A percentile compares a stretch with the other conserved stretches of the same genome.
Conservation (phyloP, 371 early-diverging fungal species). For the Mucor lusitanicus region DNA sequence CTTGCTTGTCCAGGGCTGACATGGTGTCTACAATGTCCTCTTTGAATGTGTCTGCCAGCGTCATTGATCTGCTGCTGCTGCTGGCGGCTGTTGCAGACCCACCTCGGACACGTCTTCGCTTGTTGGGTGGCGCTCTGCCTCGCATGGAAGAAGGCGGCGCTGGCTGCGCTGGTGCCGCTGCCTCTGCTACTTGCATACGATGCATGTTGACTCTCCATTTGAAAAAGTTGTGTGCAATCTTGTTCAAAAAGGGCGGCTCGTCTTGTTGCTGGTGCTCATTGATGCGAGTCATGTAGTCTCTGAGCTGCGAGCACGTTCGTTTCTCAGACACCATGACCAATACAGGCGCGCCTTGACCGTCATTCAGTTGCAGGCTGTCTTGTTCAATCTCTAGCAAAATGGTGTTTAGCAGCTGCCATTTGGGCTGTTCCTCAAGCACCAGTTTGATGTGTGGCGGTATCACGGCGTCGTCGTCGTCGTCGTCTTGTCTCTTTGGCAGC, state of each 20-base stretch:
- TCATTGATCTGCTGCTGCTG: conserved; percentile 4
- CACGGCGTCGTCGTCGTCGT: background rate
- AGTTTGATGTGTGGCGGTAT: conserved; percentile 69
- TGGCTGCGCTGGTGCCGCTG: conserved; percentile 4
- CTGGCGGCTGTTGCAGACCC: conserved; percentile 49
- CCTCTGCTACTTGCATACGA: conserved; percentile 26
- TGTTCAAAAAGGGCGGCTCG: conserved; percentile 42
- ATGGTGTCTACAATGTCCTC: conserved; percentile 30
- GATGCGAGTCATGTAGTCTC: conserved; percentile 47
- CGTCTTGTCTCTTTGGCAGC: background rate
- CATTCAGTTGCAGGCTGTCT: conserved; percentile 26
- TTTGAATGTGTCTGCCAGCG: conserved; percentile 29
- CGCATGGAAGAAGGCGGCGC: conserved; percentile 4
- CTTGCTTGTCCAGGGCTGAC: background rate
- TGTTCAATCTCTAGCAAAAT: conserved; percentile 78
- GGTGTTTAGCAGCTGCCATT: conserved; percentile 78
- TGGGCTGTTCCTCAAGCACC: conserved; percentile 88
- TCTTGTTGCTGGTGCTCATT: no score
- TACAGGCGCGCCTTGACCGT: conserved; percentile 39
- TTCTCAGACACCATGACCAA: conserved; percentile 76
- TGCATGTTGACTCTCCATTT: conserved; percentile 64
- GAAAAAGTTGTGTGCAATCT: conserved; percentile 63
- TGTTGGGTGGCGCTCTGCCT: conserved; percentile 61
- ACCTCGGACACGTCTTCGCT: conserved; percentile 81
- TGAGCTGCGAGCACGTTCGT: conserved; percentile 70